phyloP scores from a whole-genome alignment of 164 flowering plant species.

The Sedum album region DNA sequence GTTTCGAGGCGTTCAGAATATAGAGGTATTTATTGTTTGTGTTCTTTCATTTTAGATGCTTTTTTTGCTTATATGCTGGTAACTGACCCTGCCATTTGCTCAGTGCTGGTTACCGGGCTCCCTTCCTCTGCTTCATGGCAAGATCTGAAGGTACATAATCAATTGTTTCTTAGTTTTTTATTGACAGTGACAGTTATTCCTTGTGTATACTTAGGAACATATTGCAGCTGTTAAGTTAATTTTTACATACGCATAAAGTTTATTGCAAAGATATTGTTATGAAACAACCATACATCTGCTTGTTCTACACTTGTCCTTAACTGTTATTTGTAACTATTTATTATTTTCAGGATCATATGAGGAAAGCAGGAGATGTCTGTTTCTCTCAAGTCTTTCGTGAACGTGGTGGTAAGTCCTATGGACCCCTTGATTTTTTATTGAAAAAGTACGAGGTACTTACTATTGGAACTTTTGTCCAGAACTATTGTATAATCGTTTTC shows the following conservation, averaged over 20 bases:
- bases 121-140: conserved; percentile 81
- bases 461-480: too few species aligned
- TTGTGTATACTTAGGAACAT: too few species aligned
- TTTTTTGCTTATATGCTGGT: neutral
- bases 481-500: too few species aligned
- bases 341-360: conserved; percentile 59
- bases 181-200: too few species aligned
- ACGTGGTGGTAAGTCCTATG: conserved; percentile 35
- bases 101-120: conserved; percentile 57
- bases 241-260: too few species aligned
- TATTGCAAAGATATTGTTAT: too few species aligned
- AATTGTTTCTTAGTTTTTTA: neutral
- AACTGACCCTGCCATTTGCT: conserved; percentile 2
- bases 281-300: neutral
- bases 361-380: conserved; percentile 66
- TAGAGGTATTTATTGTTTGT: conserved; percentile 57
- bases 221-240: too few species aligned
- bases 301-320: neutral
- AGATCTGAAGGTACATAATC: conserved; percentile 61
- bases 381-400: conserved; percentile 65
- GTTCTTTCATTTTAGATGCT: too few species aligned
- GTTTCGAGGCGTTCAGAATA: conserved; percentile 48
- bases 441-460: too few species aligned
- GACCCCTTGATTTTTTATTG: neutral
- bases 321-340: neutral